A percentile compares a stretch with the other conserved stretches of the same genome.
These are phyloP conservation scores for Tolypocladium tundrense DNA, from an alignment of 2,329 filamentous ascomycete species.

Conservation along the genomic window DNA sequence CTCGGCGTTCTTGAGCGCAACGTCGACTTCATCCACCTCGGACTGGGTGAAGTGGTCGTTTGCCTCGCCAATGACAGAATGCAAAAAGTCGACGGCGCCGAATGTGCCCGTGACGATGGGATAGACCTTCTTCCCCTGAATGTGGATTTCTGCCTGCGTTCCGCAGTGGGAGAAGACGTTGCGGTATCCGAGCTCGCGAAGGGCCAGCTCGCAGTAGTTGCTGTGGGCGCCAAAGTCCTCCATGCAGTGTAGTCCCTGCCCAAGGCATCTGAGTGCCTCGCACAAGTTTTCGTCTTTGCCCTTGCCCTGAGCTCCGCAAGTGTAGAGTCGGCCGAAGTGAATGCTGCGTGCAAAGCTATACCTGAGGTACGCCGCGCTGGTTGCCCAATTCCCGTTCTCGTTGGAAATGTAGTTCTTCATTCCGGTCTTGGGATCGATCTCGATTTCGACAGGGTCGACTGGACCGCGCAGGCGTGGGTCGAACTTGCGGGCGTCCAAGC, in stretches of 20 bases:
- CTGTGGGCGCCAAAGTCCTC: constrained; percentile 75
- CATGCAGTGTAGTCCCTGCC: constrained; percentile 66
- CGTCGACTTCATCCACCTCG: constrained; percentile 71
- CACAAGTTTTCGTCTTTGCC: constrained; percentile 70
- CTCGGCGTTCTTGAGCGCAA: constrained; percentile 61
- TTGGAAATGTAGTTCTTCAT: constrained; percentile 99
- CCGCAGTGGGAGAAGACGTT: constrained; percentile 74
- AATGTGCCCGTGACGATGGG: constrained; percentile 66
- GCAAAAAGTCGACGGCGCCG: constrained; percentile 74
- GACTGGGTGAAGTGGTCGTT: constrained; percentile 79
- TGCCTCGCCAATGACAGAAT: constrained; percentile 67
- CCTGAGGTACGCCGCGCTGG: constrained; percentile 74
- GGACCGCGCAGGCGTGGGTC: constrained; percentile 76
- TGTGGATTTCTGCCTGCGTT: constrained; percentile 51
- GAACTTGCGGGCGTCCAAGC: constrained; percentile 70
- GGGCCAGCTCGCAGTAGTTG: constrained; percentile 71
- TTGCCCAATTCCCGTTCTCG: constrained; percentile 78
- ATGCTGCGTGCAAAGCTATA: constrained; percentile 66
- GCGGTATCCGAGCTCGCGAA: constrained; percentile 69
- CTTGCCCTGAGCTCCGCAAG: constrained; percentile 45
- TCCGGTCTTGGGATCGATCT: constrained; percentile 67
- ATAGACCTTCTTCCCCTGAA: constrained; percentile 54
- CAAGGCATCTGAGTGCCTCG: constrained; percentile 67
- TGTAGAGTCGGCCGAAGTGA: constrained; percentile 69
- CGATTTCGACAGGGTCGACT: constrained; percentile 59